Conservation (phyloP, 2,329 filamentous ascomycete genomes). For the Aspergillus sp. region DNA sequence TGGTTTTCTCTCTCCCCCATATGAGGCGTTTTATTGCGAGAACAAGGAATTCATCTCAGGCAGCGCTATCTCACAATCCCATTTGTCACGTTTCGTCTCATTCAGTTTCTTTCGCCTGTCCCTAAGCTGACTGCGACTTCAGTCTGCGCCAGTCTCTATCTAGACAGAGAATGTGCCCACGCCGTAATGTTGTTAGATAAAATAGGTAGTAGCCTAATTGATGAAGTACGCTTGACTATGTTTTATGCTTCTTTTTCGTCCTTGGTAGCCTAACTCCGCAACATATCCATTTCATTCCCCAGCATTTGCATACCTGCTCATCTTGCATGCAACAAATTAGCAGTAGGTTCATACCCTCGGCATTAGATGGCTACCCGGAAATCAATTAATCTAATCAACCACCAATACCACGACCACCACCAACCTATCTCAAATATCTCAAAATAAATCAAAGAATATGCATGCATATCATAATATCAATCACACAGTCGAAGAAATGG, state of each 20-base stretch:
- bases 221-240: neutral
- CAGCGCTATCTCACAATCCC: neutral
- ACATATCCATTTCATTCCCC: no score
- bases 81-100: neutral
- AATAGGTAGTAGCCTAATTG: neutral
- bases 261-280: neutral
- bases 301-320: no score
- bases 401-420: neutral
- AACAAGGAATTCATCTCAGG: neutral
- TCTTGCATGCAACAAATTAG: neutral
- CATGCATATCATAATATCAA: neutral
- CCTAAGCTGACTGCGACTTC: neutral
- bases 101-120: neutral
- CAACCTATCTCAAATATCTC: neutral
- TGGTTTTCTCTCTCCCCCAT: neutral
- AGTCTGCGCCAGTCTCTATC: neutral
- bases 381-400: neutral
- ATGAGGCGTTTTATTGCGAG: slow-evolving; percentile 2
- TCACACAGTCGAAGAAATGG: neutral
- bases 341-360: neutral
- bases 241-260: neutral
- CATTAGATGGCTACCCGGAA: neutral
- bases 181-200: neutral
- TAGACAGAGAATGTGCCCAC: slow-evolving; percentile 6
- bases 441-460: neutral